Base-by-base conservation (phyloP, 108 stramenopile species). In the Licmophora abbreviata region DNA sequence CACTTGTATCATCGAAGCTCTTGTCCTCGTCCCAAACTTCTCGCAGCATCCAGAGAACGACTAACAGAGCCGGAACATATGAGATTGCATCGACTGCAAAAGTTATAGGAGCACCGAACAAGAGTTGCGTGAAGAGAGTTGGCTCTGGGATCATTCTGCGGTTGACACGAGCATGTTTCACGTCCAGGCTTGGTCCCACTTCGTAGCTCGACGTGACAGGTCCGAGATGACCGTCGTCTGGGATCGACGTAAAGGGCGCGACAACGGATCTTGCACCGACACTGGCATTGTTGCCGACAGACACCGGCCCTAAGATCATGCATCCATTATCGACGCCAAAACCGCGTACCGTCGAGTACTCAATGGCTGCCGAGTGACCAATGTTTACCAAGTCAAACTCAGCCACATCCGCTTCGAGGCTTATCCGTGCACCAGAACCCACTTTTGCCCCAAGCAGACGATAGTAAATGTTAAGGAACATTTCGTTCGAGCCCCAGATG, bases 241-340 rank as follows among this genome's bases (percentile, higher is more conserved):
- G 69, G 29, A 76, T 62, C 25, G 28, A 36, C 3, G 76, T 77
- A 54, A 31, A 61, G 33, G 81, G 81, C 36, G 74, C 74, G 1
- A 83, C 71, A 18, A 83, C 59, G 9, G 76, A 75, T 22, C 68
- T 67, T n/a, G 66, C 33, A 27, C 81, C 76, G 15, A 77, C 53
- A 54, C 69, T 75, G 4, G 71, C 38, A 21, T 47, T 24, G 10
- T 59, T 43, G 4, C 71, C 81, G n/a, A 83, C 66, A 4, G 18
- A 44, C 23, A 83, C 70, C 17, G 66, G 70, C 28, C 65, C 73
- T 14, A 83, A 48, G 4, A 75, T 59, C 59, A 77, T 73, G 29
- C 58, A 46, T n/a, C 81, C 81, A 51, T 71, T 75, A 58, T 83
- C 81, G 23, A 83, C 54, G 45, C 61, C 64, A 49, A 83, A 83